Base-by-base conservation (phyloP, 495 filamentous ascomycete genomes). In the Hypomontagnella submonticulosa region DNA sequence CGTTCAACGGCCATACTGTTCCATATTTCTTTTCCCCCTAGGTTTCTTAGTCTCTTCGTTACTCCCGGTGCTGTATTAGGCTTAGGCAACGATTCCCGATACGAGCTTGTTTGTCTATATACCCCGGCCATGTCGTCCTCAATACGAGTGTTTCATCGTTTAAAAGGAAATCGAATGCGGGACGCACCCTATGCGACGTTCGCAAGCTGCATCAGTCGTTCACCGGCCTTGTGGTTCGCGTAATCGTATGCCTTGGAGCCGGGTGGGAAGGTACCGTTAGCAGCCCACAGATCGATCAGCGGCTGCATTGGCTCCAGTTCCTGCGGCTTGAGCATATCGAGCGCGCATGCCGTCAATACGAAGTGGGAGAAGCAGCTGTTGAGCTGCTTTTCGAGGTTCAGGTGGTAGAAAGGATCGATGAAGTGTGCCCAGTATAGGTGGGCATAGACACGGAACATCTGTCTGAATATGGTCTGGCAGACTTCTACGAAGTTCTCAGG, bases 291-390 rank as follows among this genome's bases (percentile, higher is more conserved):
- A 70, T 97, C 92, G 62, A 97, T 90, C 70, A 97, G 74, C 9
- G 91, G 89, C 80, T 93, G 91, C 93, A 97, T 96, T 11, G 93
- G 93, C 84, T 96, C 92, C 73, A 93, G 82, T 73, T 96, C 93
- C 73, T 89, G 87, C 34, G 92, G 89, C 53, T 87, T 86, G 50
- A 97, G 83, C 75, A 97, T 87, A 63, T 88, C 87, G 71, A 92
- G 89, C 20, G 92, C 88, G 61, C 91, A 92, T 52, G 90, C 92
- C 4, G 96, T 93, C 23, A 92, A 89, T 63, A 96, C 83, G 67
- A 96, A 97, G 79, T 96, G 92, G 57, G 92, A 90, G 75, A 97
- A 97, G 78, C 91, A 95, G 75, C 92, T 96, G 83, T 97, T 97
- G 50, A 97, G 84, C 67, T 92, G 88, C 79, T 92, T 91, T 70